Evolutionary conservation across 2,329 filamentous ascomycete genomes (phyloP), one percentile per base, ranked within the genome.

Genomic region (Mariannaea elegans): DNA sequence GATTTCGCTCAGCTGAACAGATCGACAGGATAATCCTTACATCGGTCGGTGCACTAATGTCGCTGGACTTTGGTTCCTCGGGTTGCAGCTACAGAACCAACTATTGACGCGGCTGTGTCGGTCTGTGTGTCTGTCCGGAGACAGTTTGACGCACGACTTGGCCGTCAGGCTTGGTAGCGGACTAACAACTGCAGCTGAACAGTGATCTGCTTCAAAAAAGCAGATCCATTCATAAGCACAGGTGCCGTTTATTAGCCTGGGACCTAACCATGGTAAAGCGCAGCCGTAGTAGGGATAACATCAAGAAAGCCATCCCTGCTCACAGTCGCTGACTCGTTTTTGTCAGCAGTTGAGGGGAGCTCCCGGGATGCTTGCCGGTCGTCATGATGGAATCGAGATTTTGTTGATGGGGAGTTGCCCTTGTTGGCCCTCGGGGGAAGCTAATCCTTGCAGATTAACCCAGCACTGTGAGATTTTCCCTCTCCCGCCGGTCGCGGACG

Each of bases 21-120:
- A 13, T n/a, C 12, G 32, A 23, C 13, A 49, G 45, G 38, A 49
- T 56, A 42, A 49, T 39, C 24, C 38, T 36, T 29, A 45, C 41
- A 24, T 42, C 18, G 7, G 48, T 53, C 38, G 49, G 55, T 52
- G 49, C 56, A 49, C 52, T 55, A 45, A 56, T n/a, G 50, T 39
- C 36, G 46, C 29, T 49, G 41, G 39, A 42, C 38, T 52, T 53
- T 46, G 51, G 45, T 32, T 51, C 24, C 27, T 63, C 34, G 55
- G 59, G 46, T 31, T 53, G 55, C 58, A 53, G 59, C 31, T 53
- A 48, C n/a, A 46, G 44, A 48, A 32, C 49, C 46, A 34, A 51
- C 41, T 55, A 62, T 59, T 52, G 42, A 47, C 52, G 57, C 49
- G 49, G 39, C 44, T 51, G 57, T 49, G 23, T 51, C 46, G 31